phyloP scores from a whole-genome alignment of 345 rosid genomes.

The Geranium rotundifolium region DNA sequence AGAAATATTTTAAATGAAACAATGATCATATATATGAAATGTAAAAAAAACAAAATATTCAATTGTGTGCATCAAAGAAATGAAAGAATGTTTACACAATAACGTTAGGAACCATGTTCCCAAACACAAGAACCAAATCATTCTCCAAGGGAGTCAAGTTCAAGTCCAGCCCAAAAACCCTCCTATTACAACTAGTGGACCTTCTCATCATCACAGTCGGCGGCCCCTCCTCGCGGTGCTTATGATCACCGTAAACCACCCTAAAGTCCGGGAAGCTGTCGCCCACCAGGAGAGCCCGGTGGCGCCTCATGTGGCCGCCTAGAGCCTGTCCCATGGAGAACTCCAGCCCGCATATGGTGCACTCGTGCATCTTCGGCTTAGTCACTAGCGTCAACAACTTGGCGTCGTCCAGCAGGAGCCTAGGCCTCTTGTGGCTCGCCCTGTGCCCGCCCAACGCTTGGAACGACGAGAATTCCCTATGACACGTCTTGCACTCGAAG shows the following conservation, averaged over 20 bases:
- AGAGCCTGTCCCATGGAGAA: conserved; percentile 19
- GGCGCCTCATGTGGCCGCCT: conserved; percentile 21
- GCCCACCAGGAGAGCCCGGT: conserved; percentile 6
- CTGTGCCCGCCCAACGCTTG: conserved; percentile 45
- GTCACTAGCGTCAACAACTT: not conserved
- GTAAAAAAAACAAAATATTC: too few relatives aligned
- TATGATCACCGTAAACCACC: not conserved
- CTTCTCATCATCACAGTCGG: conserved; percentile 15
- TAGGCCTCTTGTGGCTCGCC: conserved; percentile 33
- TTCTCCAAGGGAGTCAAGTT: conserved; percentile 18
- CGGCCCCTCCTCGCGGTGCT: not conserved
- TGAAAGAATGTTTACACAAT: not conserved
- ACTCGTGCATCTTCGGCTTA: conserved; percentile 15
- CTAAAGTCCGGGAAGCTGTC: not conserved
- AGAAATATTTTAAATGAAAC: too few relatives aligned
- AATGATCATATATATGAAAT: too few relatives aligned
- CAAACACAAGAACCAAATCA: conserved; percentile 13
- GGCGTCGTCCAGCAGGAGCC: not conserved
- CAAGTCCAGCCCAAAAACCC: conserved; percentile 12
- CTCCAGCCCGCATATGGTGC: conserved; percentile 13
- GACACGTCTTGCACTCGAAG: conserved; percentile 35
- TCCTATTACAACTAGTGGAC: conserved; percentile 10
- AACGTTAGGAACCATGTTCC: conserved; percentile 12
- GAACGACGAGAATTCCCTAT: conserved; percentile 25
- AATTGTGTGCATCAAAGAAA: too few relatives aligned